Conservation (phyloP, 2,329 filamentous ascomycete genomes). For the Aaosphaeria arxii region DNA sequence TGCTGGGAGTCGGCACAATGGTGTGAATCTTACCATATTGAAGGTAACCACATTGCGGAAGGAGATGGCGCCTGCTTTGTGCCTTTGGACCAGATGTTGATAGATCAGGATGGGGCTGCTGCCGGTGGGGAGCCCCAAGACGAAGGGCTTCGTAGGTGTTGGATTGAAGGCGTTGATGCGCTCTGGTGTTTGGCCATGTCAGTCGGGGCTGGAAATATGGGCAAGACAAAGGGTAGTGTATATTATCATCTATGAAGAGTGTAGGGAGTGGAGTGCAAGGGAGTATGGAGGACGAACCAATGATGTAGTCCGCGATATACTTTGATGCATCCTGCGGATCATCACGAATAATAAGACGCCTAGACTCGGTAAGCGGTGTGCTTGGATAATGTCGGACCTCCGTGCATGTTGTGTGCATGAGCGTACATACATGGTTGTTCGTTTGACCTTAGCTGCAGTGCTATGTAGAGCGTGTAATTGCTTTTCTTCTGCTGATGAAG, state of each 20-base stretch:
- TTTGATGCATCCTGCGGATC: slow-evolving; percentile 65
- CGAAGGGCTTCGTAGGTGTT: slow-evolving; percentile 70
- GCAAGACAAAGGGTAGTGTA: too few relatives aligned
- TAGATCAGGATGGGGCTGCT: slow-evolving; percentile 79
- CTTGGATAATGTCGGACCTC: slow-evolving; percentile 8
- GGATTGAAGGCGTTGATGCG: slow-evolving; percentile 77
- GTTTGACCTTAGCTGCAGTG: neutral
- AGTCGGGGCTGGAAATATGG: slow-evolving; percentile 11
- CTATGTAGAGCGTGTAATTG: slow-evolving; percentile 1
- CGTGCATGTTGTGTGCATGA: slow-evolving; percentile 11
- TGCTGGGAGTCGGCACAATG: slow-evolving; percentile 3
- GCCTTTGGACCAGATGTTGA: slow-evolving; percentile 67
- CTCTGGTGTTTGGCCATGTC: slow-evolving; percentile 46
- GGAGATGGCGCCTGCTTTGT: slow-evolving; percentile 72
- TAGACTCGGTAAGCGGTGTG: slow-evolving; percentile 40
- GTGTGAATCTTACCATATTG: slow-evolving; percentile 66
- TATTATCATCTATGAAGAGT: too few relatives aligned
- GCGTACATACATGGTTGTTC: slow-evolving; percentile 29
- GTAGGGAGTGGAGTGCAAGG: slow-evolving; percentile 14
- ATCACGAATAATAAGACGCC: slow-evolving; percentile 82
- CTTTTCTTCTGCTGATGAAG: neutral
- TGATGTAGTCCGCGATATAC: slow-evolving; percentile 79
- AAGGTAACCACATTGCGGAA: slow-evolving; percentile 89
- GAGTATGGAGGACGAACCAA: slow-evolving; percentile 49
- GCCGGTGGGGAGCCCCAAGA: slow-evolving; percentile 79